phyloP scores from a whole-genome alignment of 768 basidiomycete species.

The Lactarius hatsudake region DNA sequence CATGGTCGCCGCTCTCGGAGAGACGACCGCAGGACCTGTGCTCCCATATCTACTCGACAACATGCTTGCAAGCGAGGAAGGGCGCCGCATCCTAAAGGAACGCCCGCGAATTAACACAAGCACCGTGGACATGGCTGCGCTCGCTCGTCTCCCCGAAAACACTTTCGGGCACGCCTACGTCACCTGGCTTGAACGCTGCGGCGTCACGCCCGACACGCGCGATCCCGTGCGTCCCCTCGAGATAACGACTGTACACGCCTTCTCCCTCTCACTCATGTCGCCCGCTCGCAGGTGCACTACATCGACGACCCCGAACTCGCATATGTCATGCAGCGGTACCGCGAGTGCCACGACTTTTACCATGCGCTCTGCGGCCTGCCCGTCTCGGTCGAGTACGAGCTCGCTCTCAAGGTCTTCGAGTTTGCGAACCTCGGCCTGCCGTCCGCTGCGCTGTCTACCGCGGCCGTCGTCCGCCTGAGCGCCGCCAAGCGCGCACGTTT shows the following conservation, averaged over 20 bases:
- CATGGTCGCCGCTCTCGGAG: conserved; percentile 92
- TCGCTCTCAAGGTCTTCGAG: conserved; percentile 94
- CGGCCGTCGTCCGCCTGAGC: conserved; percentile 74
- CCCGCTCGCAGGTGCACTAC: conserved; percentile 72
- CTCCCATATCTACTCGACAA: conserved; percentile 71
- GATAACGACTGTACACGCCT: not conserved
- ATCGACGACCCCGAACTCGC: conserved; percentile 94
- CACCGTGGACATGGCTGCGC: conserved; percentile 67
- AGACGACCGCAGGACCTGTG: conserved; percentile 82
- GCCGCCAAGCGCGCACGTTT: conserved; percentile 41
- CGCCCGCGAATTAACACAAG: conserved; percentile 76
- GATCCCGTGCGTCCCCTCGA: conserved; percentile 64
- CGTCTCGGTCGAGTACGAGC: conserved; percentile 85
- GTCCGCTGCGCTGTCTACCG: conserved; percentile 76
- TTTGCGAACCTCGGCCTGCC: conserved; percentile 90
- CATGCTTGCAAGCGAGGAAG: conserved; percentile 80
- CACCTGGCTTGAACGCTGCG: conserved; percentile 85
- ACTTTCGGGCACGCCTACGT: conserved; percentile 85
- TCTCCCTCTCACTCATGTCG: conserved; percentile 8
- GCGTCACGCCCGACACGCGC: conserved; percentile 90
- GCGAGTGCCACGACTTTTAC: conserved; percentile 97
- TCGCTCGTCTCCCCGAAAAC: conserved; percentile 68
- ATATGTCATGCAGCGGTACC: conserved; percentile 96
- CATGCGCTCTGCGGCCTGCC: conserved; percentile 89
- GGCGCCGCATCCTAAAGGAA: conserved; percentile 78